phyloP scores from a whole-genome alignment of 2,329 filamentous ascomycete species.

The Aspergillus japonicus region DNA sequence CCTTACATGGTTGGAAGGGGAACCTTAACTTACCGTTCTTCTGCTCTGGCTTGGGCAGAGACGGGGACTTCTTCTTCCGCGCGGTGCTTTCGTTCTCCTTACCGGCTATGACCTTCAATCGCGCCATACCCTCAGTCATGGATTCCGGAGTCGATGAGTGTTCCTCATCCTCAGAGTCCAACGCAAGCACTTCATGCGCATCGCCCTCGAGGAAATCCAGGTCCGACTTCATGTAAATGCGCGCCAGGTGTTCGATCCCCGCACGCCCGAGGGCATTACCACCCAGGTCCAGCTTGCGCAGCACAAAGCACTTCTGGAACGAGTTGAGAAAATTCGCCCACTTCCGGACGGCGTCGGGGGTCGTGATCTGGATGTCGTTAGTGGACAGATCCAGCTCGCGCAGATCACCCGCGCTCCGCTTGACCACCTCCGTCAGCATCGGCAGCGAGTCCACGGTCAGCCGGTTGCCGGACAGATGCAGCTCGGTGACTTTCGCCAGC shows the following conservation, averaged over 20 bases:
- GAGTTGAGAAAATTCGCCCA: slow-evolving; percentile 48
- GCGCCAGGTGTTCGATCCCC: slow-evolving; percentile 48
- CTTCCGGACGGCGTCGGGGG: slow-evolving; percentile 34
- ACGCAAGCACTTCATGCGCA: slow-evolving; percentile 19
- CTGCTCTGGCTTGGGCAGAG: slow-evolving; percentile 16
- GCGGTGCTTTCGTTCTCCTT: slow-evolving; percentile 19
- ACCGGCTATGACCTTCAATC: slow-evolving; percentile 11
- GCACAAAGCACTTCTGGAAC: slow-evolving; percentile 43
- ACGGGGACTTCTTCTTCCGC: slow-evolving; percentile 18
- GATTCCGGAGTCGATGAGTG: not conserved
- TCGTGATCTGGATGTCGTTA: slow-evolving; percentile 45
- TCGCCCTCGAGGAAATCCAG: slow-evolving; percentile 33
- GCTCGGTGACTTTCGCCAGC: slow-evolving; percentile 44
- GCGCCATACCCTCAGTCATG: slow-evolving; percentile 8
- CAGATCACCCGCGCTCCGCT: slow-evolving; percentile 44
- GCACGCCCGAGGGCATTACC: slow-evolving; percentile 43
- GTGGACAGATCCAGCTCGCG: slow-evolving; percentile 48
- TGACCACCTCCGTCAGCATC: slow-evolving; percentile 43
- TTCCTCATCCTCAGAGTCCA: not conserved
- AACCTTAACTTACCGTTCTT: slow-evolving; percentile 14
- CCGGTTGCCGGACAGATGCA: slow-evolving; percentile 47
- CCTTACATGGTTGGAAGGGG: not conserved
- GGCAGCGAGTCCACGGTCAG: slow-evolving; percentile 45
- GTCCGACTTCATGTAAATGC: slow-evolving; percentile 42
- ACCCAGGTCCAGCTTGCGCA: slow-evolving; percentile 48